Percentiles rank a stretch among this genome's conserved stretches.
These are phyloP conservation scores for Quercus aquifolioides DNA, from an alignment of 306 rosid species.

Conservation along the genomic window DNA sequence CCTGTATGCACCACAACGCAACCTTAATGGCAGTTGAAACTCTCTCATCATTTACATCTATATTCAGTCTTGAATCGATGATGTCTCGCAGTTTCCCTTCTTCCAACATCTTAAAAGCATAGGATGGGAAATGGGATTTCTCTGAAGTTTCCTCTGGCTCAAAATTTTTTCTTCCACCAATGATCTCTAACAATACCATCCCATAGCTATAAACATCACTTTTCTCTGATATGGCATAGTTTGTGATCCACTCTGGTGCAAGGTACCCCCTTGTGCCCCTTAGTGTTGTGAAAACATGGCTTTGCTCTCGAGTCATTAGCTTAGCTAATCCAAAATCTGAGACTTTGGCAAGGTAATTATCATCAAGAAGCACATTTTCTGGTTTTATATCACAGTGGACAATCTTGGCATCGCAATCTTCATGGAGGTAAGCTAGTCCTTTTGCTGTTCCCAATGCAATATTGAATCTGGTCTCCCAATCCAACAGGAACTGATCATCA, in stretches of 20 bases:
- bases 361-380: constrained; percentile 86
- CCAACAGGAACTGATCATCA: constrained; percentile 44
- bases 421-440: constrained; percentile 86
- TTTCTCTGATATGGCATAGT: constrained; percentile 90
- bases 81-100: constrained; percentile 66
- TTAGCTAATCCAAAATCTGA: constrained; percentile 91
- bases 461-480: constrained; percentile 74
- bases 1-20: constrained; percentile 91
- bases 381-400: constrained; percentile 95
- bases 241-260: constrained; percentile 96
- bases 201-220: constrained; percentile 93
- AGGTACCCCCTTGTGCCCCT: constrained; percentile 90
- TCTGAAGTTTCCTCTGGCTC: constrained; percentile 56
- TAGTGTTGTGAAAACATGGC: constrained; percentile 85
- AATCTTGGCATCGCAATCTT: constrained; percentile 85
- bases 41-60: constrained; percentile 40
- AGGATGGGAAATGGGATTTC: constrained; percentile 76
- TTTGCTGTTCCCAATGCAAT: constrained; percentile 91
- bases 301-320: constrained; percentile 83
- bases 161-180: constrained; percentile 83
- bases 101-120: constrained; percentile 78
- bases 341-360: constrained; percentile 69
- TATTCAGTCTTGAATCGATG: constrained; percentile 41
- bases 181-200: constrained; percentile 79
- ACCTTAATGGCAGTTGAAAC: constrained; percentile 53